Base-by-base conservation (phyloP, 352 stramenopile genomes). In the Lagenidium giganteum region DNA sequence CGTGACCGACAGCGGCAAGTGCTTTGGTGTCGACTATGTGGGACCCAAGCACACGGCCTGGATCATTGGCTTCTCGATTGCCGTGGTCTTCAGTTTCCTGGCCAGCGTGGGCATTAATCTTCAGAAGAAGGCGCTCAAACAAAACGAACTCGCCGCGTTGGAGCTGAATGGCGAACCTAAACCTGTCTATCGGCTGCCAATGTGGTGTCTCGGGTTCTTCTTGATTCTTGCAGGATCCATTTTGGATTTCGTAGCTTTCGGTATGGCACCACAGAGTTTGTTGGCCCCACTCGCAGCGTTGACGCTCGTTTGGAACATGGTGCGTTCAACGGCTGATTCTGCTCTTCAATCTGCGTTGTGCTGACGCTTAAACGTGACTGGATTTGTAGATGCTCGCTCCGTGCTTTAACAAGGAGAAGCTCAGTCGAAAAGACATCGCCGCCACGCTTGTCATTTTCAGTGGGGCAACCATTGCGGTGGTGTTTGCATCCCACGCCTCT, bases 291-390 rank as follows among this genome's bases (percentile, higher is more conserved):
- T 97, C 0, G 88, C 84, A 3, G 86, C 87, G 7, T 64, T 96
- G n/a, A 94, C 83, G 28, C 70, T 97, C 9, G 88, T 96, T 14
- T 96, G 84, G 78, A 97, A 97, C 56, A 90, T 96, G 62, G 66
- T 93, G 42, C 32, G 45, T 43, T 9, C 16, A n/a, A n/a, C n/a
- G n/a, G n/a, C n/a, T n/a, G n/a, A n/a, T n/a, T n/a, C n/a, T n/a
- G 44, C 13, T n/a, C 22, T 5, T 38, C 38, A 14, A 46, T 30
- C 31, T 30, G 12, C 1, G 3, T 16, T 29, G 13, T 20, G 11
- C 18, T 26, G 20, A 45, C 25, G 5, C 8, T n/a, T 36, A n/a
- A n/a, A 1, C 34, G 1, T 43, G 4, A 11, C 26, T 22, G 31
- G 12, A 17, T 32, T 13, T 31, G 17, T 32, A 83, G 70, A 86